These are phyloP conservation scores for Apophysomyces trapeziformis DNA, from an alignment of 371 early-diverging fungal species.

Conservation along the genomic window DNA sequence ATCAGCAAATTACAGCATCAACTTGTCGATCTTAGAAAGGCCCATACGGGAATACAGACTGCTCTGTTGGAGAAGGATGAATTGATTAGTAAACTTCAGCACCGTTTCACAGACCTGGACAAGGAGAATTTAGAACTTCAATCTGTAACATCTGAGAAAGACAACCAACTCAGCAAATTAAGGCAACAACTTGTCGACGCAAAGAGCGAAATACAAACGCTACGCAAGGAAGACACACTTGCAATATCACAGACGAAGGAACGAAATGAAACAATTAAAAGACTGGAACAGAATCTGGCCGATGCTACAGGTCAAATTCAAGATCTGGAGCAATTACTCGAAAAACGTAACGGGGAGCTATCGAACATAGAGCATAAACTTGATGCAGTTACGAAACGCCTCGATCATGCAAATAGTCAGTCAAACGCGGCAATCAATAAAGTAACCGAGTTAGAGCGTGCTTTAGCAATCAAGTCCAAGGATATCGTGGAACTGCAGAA, in stretches of 20 bases:
- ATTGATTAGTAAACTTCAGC: background rate
- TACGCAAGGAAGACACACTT: background rate
- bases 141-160: background rate
- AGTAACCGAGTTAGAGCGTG: background rate
- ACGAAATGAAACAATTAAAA: background rate
- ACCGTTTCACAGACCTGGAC: background rate
- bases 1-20: conserved; percentile 8
- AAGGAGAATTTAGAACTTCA: background rate
- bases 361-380: conserved; percentile 3
- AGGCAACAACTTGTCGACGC: background rate
- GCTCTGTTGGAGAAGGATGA: background rate
- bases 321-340: background rate
- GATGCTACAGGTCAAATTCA: conserved; percentile 5
- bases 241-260: background rate
- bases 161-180: background rate
- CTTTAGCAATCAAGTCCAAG: background rate
- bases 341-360: conserved; percentile 3
- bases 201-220: background rate
- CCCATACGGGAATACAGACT: background rate
- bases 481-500: background rate
- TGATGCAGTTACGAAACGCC: background rate
- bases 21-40: background rate
- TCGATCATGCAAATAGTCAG: background rate
- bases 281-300: background rate
- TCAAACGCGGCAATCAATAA: background rate